Conservation (phyloP, 2,329 filamentous ascomycete genomes). For the Lasiodiplodia citricola region DNA sequence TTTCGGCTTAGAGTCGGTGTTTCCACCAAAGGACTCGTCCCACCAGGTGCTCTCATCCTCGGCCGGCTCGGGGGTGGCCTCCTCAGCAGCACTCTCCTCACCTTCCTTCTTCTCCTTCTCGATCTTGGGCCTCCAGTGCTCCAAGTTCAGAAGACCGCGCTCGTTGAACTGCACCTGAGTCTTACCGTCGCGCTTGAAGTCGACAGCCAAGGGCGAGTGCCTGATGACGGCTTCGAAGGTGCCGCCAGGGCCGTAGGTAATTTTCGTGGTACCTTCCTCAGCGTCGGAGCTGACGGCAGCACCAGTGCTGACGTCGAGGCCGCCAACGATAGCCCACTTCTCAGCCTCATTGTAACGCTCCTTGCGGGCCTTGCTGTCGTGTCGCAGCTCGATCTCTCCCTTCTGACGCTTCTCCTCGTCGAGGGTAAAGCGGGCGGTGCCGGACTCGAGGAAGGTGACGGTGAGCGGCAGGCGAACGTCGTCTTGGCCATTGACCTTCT, state of each 20-base stretch:
- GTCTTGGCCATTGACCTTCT: conserved; percentile 71
- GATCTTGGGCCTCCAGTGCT: conserved; percentile 91
- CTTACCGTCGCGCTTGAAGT: conserved; percentile 83
- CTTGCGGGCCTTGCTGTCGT: conserved; percentile 83
- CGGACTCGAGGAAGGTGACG: conserved; percentile 87
- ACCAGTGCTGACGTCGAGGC: conserved; percentile 72
- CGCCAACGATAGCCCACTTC: conserved; percentile 85
- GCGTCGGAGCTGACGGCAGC: conserved; percentile 72
- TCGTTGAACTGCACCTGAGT: conserved; percentile 89
- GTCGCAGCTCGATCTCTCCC: conserved; percentile 84
- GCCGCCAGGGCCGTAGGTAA: conserved; percentile 78
- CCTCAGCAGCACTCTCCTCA: conserved; percentile 53
- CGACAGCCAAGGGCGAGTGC: conserved; percentile 80
- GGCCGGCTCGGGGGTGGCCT: conserved; percentile 48
- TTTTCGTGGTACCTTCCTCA: conserved; percentile 66
- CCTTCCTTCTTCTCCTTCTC: conserved; percentile 65
- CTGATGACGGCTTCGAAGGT: conserved; percentile 83
- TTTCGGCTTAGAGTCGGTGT: conserved; percentile 92
- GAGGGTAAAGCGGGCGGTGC: conserved; percentile 82
- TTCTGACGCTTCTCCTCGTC: conserved; percentile 92
- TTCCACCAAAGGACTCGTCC: conserved; percentile 95
- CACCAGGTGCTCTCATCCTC: conserved; percentile 93
- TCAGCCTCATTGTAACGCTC: conserved; percentile 93
- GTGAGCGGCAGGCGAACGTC: conserved; percentile 81
- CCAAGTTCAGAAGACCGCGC: conserved; percentile 86